Base-by-base conservation (phyloP, 345 rosid genomes). In the Citrus inodora region DNA sequence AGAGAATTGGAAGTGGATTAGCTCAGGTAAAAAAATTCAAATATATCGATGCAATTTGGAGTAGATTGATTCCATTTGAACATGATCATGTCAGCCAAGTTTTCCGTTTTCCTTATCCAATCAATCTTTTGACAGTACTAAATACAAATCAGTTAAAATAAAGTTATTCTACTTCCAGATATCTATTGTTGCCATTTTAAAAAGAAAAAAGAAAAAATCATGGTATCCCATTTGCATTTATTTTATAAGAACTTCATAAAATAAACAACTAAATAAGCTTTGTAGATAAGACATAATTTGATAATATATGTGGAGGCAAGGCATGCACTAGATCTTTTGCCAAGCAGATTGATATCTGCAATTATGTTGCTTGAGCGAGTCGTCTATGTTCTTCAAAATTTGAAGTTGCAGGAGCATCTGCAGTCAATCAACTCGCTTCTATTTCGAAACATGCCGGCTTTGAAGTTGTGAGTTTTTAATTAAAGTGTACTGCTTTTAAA, bases 1-100 rank as follows among this genome's bases (percentile, higher is more conserved):
- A 70, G 25, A 19, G n/a, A 24, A 19, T 51, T 71, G 33, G 55
- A 73, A 60, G 76, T 74, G 74, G 70, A 64, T 60, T 38, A 75
- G 32, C 38, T 27, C 19, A n/a, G 21, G 48, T 6, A 14, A 19
- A 40, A 40, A 40, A 25, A 30, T 24, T 71, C 1, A 51, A 65
- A 53, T 51, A 5, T 25, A 21, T 76, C 7, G 46, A 7, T 33
- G 53, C n/a, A 13, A 58, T 74, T 24, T 56, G 42, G 62, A 74
- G 37, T 66, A 11, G 55, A 58, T 74, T 67, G 42, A 55, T 66
- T 73, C 69, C 70, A 74, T 62, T 80, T 37, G 30, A 28, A 4
- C 55, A 48, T 27, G 25, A 60, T 80, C 42, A 40, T 62, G 78
- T 61, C 79, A 73, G 19, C 7, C 62, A 67, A 21, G 33, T 33